phyloP scores from a whole-genome alignment of 176 grass and related monocot genomes.

The Oryza brachyantha region DNA sequence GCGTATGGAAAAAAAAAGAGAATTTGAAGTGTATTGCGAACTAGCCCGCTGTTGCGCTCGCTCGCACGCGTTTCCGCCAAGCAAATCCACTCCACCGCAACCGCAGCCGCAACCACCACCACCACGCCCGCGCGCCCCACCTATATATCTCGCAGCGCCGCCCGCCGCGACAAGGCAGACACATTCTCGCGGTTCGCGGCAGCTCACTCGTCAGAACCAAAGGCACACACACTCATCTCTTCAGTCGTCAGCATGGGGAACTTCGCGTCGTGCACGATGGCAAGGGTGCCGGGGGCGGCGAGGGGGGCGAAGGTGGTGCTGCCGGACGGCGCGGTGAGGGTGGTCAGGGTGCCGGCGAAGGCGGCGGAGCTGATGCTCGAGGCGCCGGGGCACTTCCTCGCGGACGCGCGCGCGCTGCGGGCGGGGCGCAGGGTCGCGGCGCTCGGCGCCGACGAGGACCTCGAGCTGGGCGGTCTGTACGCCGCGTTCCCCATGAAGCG shows the following conservation, averaged over 20 bases:
- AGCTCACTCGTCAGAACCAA: not conserved
- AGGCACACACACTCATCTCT: not conserved
- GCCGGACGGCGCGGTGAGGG: slow-evolving; percentile 46
- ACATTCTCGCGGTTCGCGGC: not conserved
- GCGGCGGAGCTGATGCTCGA: slow-evolving; percentile 91
- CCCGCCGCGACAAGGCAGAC: not conserved
- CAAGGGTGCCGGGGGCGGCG: not conserved
- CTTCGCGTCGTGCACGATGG: slow-evolving; percentile 62
- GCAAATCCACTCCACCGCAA: not conserved
- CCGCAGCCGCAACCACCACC: no score
- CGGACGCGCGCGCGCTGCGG: slow-evolving; percentile 48
- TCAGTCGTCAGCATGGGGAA: slow-evolving; percentile 64
- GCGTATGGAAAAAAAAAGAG: no score
- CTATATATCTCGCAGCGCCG: slow-evolving; percentile 24
- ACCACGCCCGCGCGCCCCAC: not conserved
- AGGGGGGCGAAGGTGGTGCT: slow-evolving; percentile 56
- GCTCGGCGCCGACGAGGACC: slow-evolving; percentile 68
- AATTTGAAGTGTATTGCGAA: no score
- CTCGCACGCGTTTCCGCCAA: slow-evolving; percentile 36
- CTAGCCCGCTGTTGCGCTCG: no score
- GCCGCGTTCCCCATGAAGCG: slow-evolving; percentile 85
- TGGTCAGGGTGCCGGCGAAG: slow-evolving; percentile 32
- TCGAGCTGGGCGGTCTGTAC: slow-evolving; percentile 54
- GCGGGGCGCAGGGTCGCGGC: slow-evolving; percentile 56
- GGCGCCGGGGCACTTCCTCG: slow-evolving; percentile 70